Evolutionary conservation across 371 early-diverging fungal genomes (phyloP).

Genomic region (Sporodiniella umbellata): DNA sequence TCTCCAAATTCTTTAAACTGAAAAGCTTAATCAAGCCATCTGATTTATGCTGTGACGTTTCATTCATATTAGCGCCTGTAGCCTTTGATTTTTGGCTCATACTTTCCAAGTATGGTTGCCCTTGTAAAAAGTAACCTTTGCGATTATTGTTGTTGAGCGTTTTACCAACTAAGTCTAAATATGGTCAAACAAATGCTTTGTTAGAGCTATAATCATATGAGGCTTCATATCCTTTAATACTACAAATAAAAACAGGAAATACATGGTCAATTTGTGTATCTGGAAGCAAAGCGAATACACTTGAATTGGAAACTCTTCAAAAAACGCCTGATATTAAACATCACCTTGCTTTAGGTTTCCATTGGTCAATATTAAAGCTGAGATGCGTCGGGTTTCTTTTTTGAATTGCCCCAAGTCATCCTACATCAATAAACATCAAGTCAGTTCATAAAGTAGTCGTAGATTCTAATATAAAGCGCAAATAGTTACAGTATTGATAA

Average conservation of each 20-base stretch:
- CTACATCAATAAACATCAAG: neutral
- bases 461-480: neutral
- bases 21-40: slow-evolving; percentile 5
- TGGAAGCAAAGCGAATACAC: slow-evolving; percentile 1
- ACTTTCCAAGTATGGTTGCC: neutral
- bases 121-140: neutral
- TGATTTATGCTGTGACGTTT: slow-evolving; percentile 1
- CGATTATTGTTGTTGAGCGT: neutral
- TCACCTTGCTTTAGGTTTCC: slow-evolving; percentile 1
- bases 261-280: neutral
- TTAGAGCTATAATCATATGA: neutral
- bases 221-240: neutral
- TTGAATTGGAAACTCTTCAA: neutral
- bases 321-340: neutral
- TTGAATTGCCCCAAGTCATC: neutral
- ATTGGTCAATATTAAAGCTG: neutral
- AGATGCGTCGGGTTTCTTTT: neutral
- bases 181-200: slow-evolving; percentile 4
- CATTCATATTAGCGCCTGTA: neutral
- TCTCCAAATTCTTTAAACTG: slow-evolving; percentile 6
- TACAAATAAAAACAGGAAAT: neutral
- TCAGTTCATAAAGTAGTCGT: neutral
- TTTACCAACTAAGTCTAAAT: slow-evolving; percentile 2
- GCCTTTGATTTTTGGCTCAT: slow-evolving; percentile 5
- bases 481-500: neutral